A percentile compares a stretch with the other conserved stretches of the same genome.
Evolutionary conservation across 2,329 filamentous ascomycete genomes (phyloP).

Genomic region (Clonostachys rhizophaga): DNA sequence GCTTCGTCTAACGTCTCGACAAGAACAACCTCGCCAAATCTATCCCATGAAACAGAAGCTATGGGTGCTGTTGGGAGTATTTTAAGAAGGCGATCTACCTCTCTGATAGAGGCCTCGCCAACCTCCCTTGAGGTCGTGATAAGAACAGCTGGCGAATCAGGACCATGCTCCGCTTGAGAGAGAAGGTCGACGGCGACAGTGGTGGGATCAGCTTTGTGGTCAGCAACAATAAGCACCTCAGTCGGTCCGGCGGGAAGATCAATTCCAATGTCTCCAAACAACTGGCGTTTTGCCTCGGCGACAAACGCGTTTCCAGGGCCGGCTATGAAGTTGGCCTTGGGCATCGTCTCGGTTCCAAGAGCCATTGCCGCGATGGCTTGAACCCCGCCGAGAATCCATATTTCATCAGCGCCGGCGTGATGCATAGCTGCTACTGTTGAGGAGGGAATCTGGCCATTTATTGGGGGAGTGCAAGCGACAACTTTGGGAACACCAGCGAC

Average conservation of each 20-base stretch:
- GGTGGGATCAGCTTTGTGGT: too few relatives aligned
- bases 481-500: too few relatives aligned
- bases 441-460: too few relatives aligned
- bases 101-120: slow-evolving; percentile 26
- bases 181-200: too few relatives aligned
- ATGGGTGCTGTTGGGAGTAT: slow-evolving; percentile 34
- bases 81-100: slow-evolving; percentile 29
- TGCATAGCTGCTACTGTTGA: too few relatives aligned
- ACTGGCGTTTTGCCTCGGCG: slow-evolving; percentile 46
- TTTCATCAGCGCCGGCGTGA: slow-evolving; percentile 16
- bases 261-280: slow-evolving; percentile 49
- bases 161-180: too few relatives aligned
- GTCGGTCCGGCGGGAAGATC: too few relatives aligned
- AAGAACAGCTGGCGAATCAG: slow-evolving; percentile 25
- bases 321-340: slow-evolving; percentile 45
- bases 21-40: slow-evolving; percentile 39
- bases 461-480: too few relatives aligned
- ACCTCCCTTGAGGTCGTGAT: slow-evolving; percentile 38
- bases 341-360: slow-evolving; percentile 39
- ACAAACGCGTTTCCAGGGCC: slow-evolving; percentile 51
- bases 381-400: slow-evolving; percentile 44
- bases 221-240: too few relatives aligned
- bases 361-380: slow-evolving; percentile 50
- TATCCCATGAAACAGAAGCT: slow-evolving; percentile 35
- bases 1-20: slow-evolving; percentile 26